Conservation (phyloP, 2,329 filamentous ascomycete genomes). For the Ophioceras dolichostomum region DNA sequence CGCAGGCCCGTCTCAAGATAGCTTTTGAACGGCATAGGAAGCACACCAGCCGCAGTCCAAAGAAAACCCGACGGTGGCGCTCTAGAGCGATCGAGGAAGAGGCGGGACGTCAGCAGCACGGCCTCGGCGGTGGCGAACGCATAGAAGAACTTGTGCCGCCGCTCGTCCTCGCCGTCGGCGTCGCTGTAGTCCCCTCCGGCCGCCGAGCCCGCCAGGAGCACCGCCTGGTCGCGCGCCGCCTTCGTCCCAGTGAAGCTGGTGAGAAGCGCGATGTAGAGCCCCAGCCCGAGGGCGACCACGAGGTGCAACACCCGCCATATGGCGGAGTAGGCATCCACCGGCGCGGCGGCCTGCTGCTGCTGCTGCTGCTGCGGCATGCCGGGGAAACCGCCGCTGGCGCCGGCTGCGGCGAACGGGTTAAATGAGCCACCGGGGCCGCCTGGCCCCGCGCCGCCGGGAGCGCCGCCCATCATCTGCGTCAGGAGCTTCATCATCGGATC, state of each 20-base stretch:
- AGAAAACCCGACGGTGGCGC: constrained; percentile 48
- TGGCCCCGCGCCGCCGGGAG: constrained; percentile 20
- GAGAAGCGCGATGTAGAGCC: constrained; percentile 55
- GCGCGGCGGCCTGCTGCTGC: constrained; percentile 18
- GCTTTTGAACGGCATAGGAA: constrained; percentile 52
- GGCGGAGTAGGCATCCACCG: constrained; percentile 25
- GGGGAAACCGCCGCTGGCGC: constrained; percentile 22
- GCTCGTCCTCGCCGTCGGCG: constrained; percentile 19
- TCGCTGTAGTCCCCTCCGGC: constrained; percentile 7
- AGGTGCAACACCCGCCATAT: constrained; percentile 67
- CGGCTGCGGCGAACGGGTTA: constrained; percentile 14
- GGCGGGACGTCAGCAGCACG: constrained; percentile 56
- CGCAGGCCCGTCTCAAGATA: constrained; percentile 49
- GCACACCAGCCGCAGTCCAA: constrained; percentile 48
- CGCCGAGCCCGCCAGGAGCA: constrained; percentile 6
- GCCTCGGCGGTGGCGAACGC: constrained; percentile 71
- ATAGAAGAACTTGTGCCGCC: constrained; percentile 50
- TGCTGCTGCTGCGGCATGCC: constrained; percentile 16
- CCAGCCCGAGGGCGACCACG: constrained; percentile 56
- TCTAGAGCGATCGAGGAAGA: constrained; percentile 48
- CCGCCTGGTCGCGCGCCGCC: constrained; percentile 36
- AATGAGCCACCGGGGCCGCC: constrained; percentile 20
- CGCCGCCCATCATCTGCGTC: constrained; percentile 51
- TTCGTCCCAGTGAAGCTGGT: constrained; percentile 59
- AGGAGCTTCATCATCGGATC: constrained; percentile 67